Conservation (phyloP, 805 yeast species). For the Wickerhamomyces silvicola region DNA sequence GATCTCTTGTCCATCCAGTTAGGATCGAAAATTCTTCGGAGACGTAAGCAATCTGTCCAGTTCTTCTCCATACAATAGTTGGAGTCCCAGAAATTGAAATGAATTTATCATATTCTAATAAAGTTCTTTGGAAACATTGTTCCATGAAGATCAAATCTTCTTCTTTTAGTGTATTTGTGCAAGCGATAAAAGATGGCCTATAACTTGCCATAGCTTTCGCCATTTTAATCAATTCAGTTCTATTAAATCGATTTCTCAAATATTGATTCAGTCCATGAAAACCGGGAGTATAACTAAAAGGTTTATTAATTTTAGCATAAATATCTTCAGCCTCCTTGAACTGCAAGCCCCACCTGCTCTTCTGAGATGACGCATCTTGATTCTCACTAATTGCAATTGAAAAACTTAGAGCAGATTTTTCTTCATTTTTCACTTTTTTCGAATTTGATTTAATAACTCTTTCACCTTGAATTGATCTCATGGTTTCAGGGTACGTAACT, state of each 20-base stretch:
- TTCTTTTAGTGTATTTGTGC: slow-evolving; percentile 80
- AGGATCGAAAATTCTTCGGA: slow-evolving; percentile 89
- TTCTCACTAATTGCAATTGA: slow-evolving; percentile 23
- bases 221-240: slow-evolving; percentile 67
- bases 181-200: slow-evolving; percentile 89
- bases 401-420: slow-evolving; percentile 17
- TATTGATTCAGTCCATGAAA: slow-evolving; percentile 77
- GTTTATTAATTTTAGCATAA: slow-evolving; percentile 64
- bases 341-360: slow-evolving; percentile 30
- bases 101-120: slow-evolving; percentile 82
- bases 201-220: slow-evolving; percentile 86
- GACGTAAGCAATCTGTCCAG: slow-evolving; percentile 91
- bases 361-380: slow-evolving; percentile 1
- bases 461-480: slow-evolving; percentile 23
- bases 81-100: slow-evolving; percentile 87
- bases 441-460: slow-evolving; percentile 3
- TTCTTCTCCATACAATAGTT: slow-evolving; percentile 90
- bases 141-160: slow-evolving; percentile 94
- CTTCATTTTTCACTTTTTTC: not conserved
- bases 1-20: slow-evolving; percentile 83
- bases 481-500: slow-evolving; percentile 55
- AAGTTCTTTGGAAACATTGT: slow-evolving; percentile 89
- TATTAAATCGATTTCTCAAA: slow-evolving; percentile 62
- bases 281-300: slow-evolving; percentile 88
- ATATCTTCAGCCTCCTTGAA: slow-evolving; percentile 70